A percentile compares a stretch with the other conserved stretches of the same genome.
Evolutionary conservation across 805 yeast genomes (phyloP).

Genomic region (Kodamaea neixiangensis): DNA sequence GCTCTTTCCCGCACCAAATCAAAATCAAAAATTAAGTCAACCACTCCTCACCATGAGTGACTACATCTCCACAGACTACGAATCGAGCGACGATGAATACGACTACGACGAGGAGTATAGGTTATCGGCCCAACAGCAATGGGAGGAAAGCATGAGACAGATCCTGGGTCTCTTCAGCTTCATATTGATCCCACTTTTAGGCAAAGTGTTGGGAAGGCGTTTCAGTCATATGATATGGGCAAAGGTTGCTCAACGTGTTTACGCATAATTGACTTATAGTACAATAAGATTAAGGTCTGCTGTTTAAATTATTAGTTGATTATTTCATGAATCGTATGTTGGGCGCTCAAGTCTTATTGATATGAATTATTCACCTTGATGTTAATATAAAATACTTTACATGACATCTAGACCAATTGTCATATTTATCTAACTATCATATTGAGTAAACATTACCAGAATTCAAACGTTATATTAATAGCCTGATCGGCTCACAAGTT

Average conservation of each 20-base stretch:
- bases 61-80: slow-evolving; percentile 12
- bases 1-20: neutral
- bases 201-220: slow-evolving; percentile 67
- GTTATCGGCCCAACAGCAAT: slow-evolving; percentile 62
- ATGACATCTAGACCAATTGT: no score
- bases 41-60: slow-evolving; percentile 9
- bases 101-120: slow-evolving; percentile 21
- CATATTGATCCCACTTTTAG: slow-evolving; percentile 65
- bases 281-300: neutral
- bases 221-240: slow-evolving; percentile 40
- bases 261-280: neutral
- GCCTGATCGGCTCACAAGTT: slow-evolving; percentile 16
- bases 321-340: neutral
- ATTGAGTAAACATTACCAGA: neutral
- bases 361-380: no score
- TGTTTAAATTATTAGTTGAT: neutral
- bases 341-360: neutral
- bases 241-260: slow-evolving; percentile 10
- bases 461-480: neutral
- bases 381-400: no score
- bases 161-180: slow-evolving; percentile 56
- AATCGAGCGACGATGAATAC: slow-evolving; percentile 14
- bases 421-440: no score
- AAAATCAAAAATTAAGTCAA: neutral
- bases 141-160: slow-evolving; percentile 71